phyloP scores from a whole-genome alignment of 2,329 filamentous ascomycete genomes.

The Davidsoniella virescens region DNA sequence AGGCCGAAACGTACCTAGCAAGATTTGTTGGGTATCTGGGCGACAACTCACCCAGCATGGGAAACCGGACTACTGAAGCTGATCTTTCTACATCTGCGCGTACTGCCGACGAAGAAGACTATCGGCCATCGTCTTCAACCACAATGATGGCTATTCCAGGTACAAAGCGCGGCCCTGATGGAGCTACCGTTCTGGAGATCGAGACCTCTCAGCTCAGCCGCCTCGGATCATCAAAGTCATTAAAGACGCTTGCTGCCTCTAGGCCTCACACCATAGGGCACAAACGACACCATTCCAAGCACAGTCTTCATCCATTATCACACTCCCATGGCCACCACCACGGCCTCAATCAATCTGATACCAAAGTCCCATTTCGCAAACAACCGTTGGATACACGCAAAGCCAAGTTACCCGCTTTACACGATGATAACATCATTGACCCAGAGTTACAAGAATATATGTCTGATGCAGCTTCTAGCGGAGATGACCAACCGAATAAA shows the following conservation, averaged over 20 bases:
- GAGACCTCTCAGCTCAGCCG: slow-evolving; percentile 67
- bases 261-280: slow-evolving; percentile 67
- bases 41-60: slow-evolving; percentile 5
- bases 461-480: slow-evolving; percentile 77
- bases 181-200: slow-evolving; percentile 76
- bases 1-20: slow-evolving; percentile 50
- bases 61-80: slow-evolving; percentile 4
- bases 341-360: slow-evolving; percentile 1
- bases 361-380: slow-evolving; percentile 11
- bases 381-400: slow-evolving; percentile 60
- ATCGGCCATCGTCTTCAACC: slow-evolving; percentile 40
- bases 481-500: slow-evolving; percentile 79
- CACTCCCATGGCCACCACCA: neutral
- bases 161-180: slow-evolving; percentile 64
- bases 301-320: slow-evolving; percentile 34
- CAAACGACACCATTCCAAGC: slow-evolving; percentile 73
- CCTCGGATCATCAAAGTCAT: slow-evolving; percentile 84
- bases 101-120: slow-evolving; percentile 26
- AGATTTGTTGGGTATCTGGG: slow-evolving; percentile 15
- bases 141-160: slow-evolving; percentile 58
- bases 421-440: slow-evolving; percentile 97
- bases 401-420: slow-evolving; percentile 70
- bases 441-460: slow-evolving; percentile 89
- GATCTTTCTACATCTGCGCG: slow-evolving; percentile 2
- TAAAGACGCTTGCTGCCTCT: slow-evolving; percentile 54